Evolutionary conservation across 495 filamentous ascomycete genomes (phyloP), one percentile per base, ranked within the genome.

Genomic region (Chaetomium cochliodes): DNA sequence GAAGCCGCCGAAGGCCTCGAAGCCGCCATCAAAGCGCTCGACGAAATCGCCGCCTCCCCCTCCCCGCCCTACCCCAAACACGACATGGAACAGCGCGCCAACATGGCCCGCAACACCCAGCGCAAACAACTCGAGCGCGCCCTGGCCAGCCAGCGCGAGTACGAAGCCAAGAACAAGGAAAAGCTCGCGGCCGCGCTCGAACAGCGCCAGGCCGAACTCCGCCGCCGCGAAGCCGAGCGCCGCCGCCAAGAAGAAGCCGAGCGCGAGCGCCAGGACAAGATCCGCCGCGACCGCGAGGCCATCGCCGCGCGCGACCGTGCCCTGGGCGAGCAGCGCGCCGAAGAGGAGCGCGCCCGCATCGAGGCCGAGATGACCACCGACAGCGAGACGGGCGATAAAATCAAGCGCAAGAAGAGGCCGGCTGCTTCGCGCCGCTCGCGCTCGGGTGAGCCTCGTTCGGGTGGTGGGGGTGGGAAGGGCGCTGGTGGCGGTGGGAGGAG

Each of bases 41-140:
- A 86, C 46, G 88, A 88, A 53, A 89, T 98, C 63, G 92, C 94
- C 2, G 83, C 88, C 58, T 81, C 86, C 28, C 91, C 92, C 53
- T 88, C 92, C 62, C 91, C 94, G 9, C 96, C 96, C 0, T 98
- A 97, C 78, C 93, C 93, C 0, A 87, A 89, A 62, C 82, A 87
- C 42, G 91, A 97, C 66, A 84, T 98, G 60, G 93, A 98, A 71
- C 91, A 93, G 75, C 91, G 96, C 59, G 93, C 94, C 37, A 93
- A 91, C 81, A 98, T 98, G 96, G 92, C 91, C 63, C 85, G 88
- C 28, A 94, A 96, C 70, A 98, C 96, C 0, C 92, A 96, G 76
- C 88, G 90, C 65, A 89, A 88, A 66, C 93, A 98, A 76, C 84
- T 98, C 8, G 92, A 92, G 66, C 88, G 92, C 53, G 88, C 90